Base-by-base conservation (phyloP, 2,329 filamentous ascomycete genomes). In the Beauveria rudraprayagi region DNA sequence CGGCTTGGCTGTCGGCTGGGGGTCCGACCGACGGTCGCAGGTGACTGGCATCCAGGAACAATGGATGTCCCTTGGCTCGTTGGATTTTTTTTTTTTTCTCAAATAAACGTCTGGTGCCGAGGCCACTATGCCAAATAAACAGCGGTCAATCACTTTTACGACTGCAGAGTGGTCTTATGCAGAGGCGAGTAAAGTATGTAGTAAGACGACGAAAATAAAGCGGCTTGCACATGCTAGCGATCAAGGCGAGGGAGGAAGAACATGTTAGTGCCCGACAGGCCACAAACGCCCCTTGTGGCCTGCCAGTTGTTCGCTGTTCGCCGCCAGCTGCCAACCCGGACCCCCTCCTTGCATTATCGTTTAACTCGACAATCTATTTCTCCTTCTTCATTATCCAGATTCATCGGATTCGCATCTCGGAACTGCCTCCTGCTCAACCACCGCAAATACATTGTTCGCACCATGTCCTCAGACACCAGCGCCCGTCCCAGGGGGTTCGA, bases 191-290 rank as follows among this genome's bases (percentile, higher is more conserved):
- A 47, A 19, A 59, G 46, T 5, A 34, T 44, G 41, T 47, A 44
- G 48, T 52, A 53, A 60, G 56, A 60, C 48, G 56, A 59, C 56
- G 56, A 60, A 60, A 60, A 60, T 60, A 60, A 60, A 53, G 56
- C 56, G 56, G 56, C 56, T 60, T 53, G 56, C 56, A 60, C 48
- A 53, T 60, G 56, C 40, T 19, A 51, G 46, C 34, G 30, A 34
- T 34, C 30, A 34, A 5, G 30, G 30, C 30, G 30, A 30, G 30
- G 30, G 30, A 30, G 30, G 30, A 30, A 11, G 9, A 30, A 30
- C 30, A 19, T 19, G 24, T 30, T 24, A 26, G 43, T 40, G 43
- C 30, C 28, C 55, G 44, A 57, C 55, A 57, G 17, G 16, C 22
- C 34, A 16, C 34, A 37, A 37, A 16, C 34, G 5, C 26, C 16